phyloP scores from a whole-genome alignment of 257 asterid genomes.

The Solanum lignicaule region DNA sequence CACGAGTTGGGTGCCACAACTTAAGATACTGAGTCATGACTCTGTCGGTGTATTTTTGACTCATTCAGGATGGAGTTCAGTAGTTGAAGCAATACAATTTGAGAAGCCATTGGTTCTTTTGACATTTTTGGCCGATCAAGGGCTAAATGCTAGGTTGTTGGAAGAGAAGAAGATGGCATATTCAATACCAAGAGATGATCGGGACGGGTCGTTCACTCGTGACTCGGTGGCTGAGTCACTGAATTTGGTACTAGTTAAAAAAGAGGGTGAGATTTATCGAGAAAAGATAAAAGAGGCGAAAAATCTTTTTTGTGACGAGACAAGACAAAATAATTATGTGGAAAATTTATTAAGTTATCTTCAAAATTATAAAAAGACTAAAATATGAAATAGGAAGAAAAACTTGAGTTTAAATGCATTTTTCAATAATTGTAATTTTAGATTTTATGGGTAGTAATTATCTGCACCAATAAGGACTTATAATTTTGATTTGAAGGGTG shows the following conservation, averaged over 20 bases:
- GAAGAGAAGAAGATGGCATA: too few species aligned
- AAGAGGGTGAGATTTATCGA: too few species aligned
- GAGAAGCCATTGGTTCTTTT: constrained; percentile 3
- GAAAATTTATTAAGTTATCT: not conserved
- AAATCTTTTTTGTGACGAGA: too few species aligned
- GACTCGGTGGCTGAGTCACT: too few species aligned
- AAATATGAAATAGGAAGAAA: not conserved
- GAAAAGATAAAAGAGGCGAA: too few species aligned
- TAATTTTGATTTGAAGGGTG: not conserved
- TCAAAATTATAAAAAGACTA: not conserved
- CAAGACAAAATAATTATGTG: too few species aligned
- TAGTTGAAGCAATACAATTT: constrained; percentile 8
- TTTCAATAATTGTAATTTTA: not conserved
- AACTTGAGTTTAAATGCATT: not conserved
- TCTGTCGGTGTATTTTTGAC: constrained; percentile 21
- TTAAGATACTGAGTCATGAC: constrained; percentile 13
- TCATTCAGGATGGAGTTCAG: constrained; percentile 25
- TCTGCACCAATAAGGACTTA: not conserved
- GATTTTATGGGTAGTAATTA: not conserved
- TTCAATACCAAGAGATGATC: too few species aligned
- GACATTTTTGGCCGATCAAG: too few species aligned
- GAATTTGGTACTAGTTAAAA: too few species aligned
- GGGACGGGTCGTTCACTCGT: too few species aligned
- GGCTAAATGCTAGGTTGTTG: too few species aligned
- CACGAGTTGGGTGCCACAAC: constrained; percentile 22